Evolutionary conservation across 495 filamentous ascomycete species (phyloP).

Genomic region (Bryoglossum gracile): DNA sequence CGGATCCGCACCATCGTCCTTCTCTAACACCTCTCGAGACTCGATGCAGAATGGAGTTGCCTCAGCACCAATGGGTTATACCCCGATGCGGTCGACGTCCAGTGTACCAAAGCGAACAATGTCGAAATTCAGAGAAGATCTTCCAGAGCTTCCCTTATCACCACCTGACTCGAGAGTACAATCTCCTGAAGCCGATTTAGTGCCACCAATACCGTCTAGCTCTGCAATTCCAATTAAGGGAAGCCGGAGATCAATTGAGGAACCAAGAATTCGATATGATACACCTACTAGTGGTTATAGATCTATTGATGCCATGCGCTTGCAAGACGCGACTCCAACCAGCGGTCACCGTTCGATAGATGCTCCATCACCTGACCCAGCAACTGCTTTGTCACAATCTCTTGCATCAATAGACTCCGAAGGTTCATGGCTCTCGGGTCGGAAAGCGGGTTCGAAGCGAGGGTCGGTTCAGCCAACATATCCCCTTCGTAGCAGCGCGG

Average conservation of each 20-base stretch:
- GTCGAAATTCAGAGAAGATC: constrained; percentile 89
- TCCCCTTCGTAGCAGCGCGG: constrained; percentile 33
- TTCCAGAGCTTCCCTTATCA: constrained; percentile 76
- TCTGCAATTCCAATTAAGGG: constrained; percentile 23
- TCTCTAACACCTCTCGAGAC: constrained; percentile 83
- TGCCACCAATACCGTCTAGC: constrained; percentile 32
- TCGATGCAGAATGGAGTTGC: constrained; percentile 43
- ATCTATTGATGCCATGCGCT: constrained; percentile 29
- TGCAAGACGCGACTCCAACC: constrained; percentile 24
- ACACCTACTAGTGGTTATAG: constrained; percentile 40
- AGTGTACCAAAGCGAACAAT: constrained; percentile 61
- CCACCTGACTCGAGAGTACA: constrained; percentile 75
- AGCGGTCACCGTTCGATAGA: constrained; percentile 24
- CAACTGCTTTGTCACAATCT: constrained; percentile 48
- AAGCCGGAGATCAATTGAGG: constrained; percentile 26
- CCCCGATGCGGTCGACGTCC: constrained; percentile 29
- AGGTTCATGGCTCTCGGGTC: constrained; percentile 84
- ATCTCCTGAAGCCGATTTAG: constrained; percentile 53
- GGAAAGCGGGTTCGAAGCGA: constrained; percentile 35
- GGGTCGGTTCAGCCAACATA: constrained; percentile 25
- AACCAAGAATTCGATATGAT: constrained; percentile 31
- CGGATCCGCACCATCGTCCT: constrained; percentile 49
- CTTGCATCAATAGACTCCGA: constrained; percentile 65
- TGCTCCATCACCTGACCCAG: constrained; percentile 28
- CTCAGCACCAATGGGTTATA: constrained; percentile 27